phyloP scores from a whole-genome alignment of 495 filamentous ascomycete species.

The Tricharina praecox region DNA sequence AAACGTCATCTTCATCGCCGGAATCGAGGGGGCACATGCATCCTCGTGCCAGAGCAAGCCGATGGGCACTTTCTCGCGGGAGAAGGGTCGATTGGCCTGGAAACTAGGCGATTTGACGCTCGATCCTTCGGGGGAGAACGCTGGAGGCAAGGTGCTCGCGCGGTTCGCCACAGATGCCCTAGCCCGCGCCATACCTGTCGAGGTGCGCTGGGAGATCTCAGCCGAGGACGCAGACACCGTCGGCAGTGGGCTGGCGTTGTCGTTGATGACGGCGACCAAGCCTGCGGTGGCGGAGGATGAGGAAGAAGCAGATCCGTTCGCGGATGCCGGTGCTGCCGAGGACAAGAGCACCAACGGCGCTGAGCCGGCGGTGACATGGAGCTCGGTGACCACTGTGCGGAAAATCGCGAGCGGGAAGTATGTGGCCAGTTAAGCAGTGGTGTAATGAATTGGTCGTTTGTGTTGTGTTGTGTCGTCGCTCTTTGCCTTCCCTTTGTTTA shows the following conservation, averaged over 20 bases:
- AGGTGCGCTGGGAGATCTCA: slow-evolving; percentile 21
- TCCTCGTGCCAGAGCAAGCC: slow-evolving; percentile 57
- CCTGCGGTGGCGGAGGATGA: neutral
- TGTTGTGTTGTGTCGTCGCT: slow-evolving; percentile 14
- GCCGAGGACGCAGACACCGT: slow-evolving; percentile 34
- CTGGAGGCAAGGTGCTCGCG: slow-evolving; percentile 25
- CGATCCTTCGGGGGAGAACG: slow-evolving; percentile 38
- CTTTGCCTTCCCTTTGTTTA: too few relatives aligned
- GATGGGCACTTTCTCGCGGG: slow-evolving; percentile 62
- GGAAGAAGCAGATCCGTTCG: slow-evolving; percentile 43
- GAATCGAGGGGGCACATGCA: slow-evolving; percentile 51
- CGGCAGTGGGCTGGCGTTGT: slow-evolving; percentile 48
- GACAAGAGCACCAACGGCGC: slow-evolving; percentile 14
- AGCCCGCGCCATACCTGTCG: slow-evolving; percentile 53
- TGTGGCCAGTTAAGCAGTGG: slow-evolving; percentile 31
- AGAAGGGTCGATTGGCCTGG: slow-evolving; percentile 79
- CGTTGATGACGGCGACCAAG: slow-evolving; percentile 5
- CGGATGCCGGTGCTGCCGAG: slow-evolving; percentile 39
- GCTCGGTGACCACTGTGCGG: slow-evolving; percentile 49
- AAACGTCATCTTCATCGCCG: slow-evolving; percentile 67
- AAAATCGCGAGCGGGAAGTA: slow-evolving; percentile 72
- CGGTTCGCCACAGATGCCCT: slow-evolving; percentile 50
- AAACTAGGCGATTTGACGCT: slow-evolving; percentile 64
- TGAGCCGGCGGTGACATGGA: slow-evolving; percentile 42
- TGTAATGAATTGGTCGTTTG: slow-evolving; percentile 17